phyloP scores from a whole-genome alignment of 257 asterid genomes.

The Coffea eugenioides region DNA sequence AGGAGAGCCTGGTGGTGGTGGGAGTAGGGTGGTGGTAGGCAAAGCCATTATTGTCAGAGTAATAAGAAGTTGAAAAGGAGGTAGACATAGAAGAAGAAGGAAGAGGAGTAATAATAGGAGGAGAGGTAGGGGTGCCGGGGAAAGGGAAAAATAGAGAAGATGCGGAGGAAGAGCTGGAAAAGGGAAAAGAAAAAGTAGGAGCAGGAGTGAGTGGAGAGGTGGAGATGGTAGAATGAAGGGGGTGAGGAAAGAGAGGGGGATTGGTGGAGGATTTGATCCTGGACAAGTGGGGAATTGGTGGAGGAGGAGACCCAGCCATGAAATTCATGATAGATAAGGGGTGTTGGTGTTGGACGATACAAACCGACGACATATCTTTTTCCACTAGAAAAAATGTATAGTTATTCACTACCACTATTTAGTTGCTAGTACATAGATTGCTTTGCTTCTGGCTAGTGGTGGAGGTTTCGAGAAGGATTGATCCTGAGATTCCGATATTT shows the following conservation, averaged over 20 bases:
- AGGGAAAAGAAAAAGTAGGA: background rate
- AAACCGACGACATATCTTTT: background rate
- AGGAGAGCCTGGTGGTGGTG: background rate
- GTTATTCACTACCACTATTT: no score
- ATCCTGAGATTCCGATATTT: no score
- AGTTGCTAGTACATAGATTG: no score
- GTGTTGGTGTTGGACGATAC: background rate
- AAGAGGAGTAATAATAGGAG: background rate
- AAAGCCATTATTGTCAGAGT: background rate
- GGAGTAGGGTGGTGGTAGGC: background rate
- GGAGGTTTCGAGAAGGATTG: no score
- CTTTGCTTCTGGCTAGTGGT: no score
- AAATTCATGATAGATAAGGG: conserved; percentile 7
- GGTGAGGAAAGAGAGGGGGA: background rate
- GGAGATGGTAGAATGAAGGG: background rate
- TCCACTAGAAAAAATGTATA: no score
- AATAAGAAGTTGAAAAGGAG: background rate
- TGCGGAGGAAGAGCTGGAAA: background rate
- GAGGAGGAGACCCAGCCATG: background rate
- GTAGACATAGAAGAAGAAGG: background rate
- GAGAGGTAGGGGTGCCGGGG: background rate
- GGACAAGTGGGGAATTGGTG: conserved; percentile 4
- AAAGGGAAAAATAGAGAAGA: background rate
- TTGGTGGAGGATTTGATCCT: background rate
- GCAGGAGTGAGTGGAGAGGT: background rate